Base-by-base conservation (phyloP, 2,329 filamentous ascomycete genomes). In the Colletotrichum eremochloae region DNA sequence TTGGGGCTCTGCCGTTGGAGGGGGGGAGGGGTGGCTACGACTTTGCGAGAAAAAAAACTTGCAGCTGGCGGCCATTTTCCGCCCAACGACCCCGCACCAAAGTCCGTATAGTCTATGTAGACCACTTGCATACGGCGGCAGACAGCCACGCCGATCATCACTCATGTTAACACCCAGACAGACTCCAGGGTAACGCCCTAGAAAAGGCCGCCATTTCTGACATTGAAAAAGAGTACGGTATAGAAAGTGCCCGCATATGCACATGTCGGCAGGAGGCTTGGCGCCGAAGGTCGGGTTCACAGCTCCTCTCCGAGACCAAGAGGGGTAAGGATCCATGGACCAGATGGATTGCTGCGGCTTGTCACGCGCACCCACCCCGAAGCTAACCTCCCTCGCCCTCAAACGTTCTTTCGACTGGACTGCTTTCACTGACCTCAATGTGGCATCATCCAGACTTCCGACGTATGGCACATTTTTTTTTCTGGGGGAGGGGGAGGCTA, bases 261-360 rank as follows among this genome's bases (percentile, higher is more conserved):
- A 69, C 50, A 74, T 40, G 72, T 57, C 40, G 61, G 68, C 67
- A 60, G 60, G 46, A 62, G 67, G 71, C 57, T 67, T 73, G 71
- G 61, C 29, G 42, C 46, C 33, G 56, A 53, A 53, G 69, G 71
- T 55, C 71, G 55, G 66, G 71, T 66, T 40, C 71, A 70, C 52
- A 50, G 62, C 71, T 46, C n/a, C 29, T 66, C 63, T 66, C 71
- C 71, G 60, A 72, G 67, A 63, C 71, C 57, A 57, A 71, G 67
- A 67, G 67, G 62, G 67, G 67, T 67, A 72, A 66, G 67, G 70
- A 62, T 66, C 53, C 57, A 57, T 72, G 61, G 67, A 66, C 46
- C 56, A 44, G 42, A 56, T 62, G 67, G 58, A 48, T 48, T 70
- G 55, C 67, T 56, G 70, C 67, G 70, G 48, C 66, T 52, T 50